Evolutionary conservation across 2,329 filamentous ascomycete species (phyloP).

Genomic region (Massarina eburnea): DNA sequence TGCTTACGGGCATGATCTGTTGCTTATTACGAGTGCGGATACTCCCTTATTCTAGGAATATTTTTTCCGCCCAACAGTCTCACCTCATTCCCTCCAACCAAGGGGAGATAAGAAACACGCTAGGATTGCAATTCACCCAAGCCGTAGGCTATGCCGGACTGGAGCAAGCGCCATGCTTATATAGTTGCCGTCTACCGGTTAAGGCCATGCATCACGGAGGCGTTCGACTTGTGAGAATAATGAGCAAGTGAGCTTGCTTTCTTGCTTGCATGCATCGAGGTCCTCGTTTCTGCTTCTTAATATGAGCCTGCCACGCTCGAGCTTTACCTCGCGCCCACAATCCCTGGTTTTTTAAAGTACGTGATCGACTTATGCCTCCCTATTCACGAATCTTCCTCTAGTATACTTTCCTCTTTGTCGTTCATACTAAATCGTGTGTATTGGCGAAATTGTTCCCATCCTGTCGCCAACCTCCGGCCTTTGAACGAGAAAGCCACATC

Average conservation of each 20-base stretch:
- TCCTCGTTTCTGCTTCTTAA: background rate
- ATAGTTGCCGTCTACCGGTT: background rate
- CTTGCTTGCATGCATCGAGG: background rate
- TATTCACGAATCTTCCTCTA: too few species aligned
- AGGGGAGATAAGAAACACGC: background rate
- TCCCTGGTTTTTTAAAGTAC: too few species aligned
- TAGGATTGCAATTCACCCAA: conserved; percentile 1
- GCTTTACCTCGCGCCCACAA: too few species aligned
- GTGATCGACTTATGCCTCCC: too few species aligned
- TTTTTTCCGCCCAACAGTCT: background rate
- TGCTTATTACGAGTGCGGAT: too few species aligned
- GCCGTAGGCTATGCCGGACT: background rate
- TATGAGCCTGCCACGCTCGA: background rate
- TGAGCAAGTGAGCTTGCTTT: background rate
- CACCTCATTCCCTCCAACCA: background rate
- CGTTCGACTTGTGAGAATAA: background rate
- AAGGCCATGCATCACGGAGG: background rate
- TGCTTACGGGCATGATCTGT: background rate
- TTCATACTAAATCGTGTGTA: too few species aligned
- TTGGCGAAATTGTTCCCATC: too few species aligned
- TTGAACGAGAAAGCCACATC: background rate
- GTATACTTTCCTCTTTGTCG: too few species aligned
- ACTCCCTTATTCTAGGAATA: background rate
- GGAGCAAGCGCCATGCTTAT: background rate
- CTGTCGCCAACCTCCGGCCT: background rate